These are phyloP conservation scores for Candida dubliniensis DNA, from an alignment of 1,139 yeast genomes.

Conservation along the genomic window DNA sequence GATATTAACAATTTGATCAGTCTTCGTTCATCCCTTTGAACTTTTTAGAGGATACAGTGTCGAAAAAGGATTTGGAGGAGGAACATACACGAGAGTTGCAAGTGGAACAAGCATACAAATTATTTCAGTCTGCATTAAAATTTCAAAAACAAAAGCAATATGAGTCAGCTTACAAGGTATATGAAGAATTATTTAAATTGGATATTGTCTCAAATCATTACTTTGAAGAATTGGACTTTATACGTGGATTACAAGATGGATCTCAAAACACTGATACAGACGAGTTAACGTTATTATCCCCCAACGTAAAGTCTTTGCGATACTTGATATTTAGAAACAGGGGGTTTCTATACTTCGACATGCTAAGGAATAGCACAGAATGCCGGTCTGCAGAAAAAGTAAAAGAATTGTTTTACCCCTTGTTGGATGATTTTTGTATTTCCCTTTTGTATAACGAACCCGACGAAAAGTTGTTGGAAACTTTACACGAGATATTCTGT, in stretches of 20 bases:
- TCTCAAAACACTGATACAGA: constrained; percentile 32
- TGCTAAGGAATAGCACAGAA: constrained; percentile 23
- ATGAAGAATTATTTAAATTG: constrained; percentile 63
- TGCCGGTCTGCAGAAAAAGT: constrained; percentile 11
- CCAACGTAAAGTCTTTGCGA: constrained; percentile 69
- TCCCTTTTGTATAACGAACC: constrained; percentile 65
- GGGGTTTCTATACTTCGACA: constrained; percentile 67
- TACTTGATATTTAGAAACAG: constrained; percentile 80
- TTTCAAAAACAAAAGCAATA: constrained; percentile 54
- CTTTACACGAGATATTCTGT: constrained; percentile 49
- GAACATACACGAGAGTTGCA: constrained; percentile 87
- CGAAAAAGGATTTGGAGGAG: constrained; percentile 62
- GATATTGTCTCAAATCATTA: constrained; percentile 62
- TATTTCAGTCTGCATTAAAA: constrained; percentile 69
- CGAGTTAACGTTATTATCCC: constrained; percentile 54
- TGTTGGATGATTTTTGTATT: constrained; percentile 56
- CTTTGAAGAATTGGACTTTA: constrained; percentile 39
- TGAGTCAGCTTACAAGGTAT: constrained; percentile 52
- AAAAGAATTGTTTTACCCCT: constrained; percentile 36
- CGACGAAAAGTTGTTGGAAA: constrained; percentile 51
- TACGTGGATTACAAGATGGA: constrained; percentile 45
- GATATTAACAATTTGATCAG: constrained; percentile 19
- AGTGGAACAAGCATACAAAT: constrained; percentile 81
- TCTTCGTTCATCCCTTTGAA: constrained; percentile 83
- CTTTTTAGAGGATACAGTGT: constrained; percentile 65